phyloP scores from a whole-genome alignment of 1,284 basidiomycete species.

The Cystobasidium slooffiae region DNA sequence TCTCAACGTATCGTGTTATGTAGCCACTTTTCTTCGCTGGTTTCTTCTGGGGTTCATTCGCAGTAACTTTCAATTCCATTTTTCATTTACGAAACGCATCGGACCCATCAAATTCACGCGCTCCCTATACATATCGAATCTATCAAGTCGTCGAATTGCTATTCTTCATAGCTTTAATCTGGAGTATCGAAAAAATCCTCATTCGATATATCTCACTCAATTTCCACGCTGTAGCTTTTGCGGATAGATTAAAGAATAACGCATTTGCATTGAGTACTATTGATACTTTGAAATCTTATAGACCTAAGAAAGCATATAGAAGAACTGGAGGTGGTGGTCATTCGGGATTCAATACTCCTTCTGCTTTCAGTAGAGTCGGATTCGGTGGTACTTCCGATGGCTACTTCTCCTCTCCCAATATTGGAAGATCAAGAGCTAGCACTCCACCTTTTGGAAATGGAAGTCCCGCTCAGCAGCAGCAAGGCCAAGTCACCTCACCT shows the following conservation, averaged over 20 bases:
- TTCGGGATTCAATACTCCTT: conserved; percentile 27
- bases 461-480: background rate
- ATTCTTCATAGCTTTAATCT: conserved; percentile 40
- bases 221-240: conserved; percentile 57
- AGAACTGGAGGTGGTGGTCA: background rate
- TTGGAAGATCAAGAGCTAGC: conserved; percentile 19
- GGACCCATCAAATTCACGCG: conserved; percentile 23
- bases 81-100: conserved; percentile 41
- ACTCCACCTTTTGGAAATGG: conserved; percentile 28
- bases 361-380: conserved; percentile 12
- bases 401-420: conserved; percentile 13
- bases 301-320: conserved; percentile 50
- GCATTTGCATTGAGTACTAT: conserved; percentile 55
- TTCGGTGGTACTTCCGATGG: conserved; percentile 10
- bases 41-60: conserved; percentile 48
- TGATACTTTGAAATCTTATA: conserved; percentile 55
- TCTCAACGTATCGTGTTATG: background rate
- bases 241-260: conserved; percentile 55
- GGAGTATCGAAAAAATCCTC: conserved; percentile 38
- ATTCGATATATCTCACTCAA: conserved; percentile 44
- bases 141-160: conserved; percentile 41
- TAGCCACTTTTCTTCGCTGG: conserved; percentile 43
- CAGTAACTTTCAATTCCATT: conserved; percentile 52
- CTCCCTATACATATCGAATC: conserved; percentile 36
- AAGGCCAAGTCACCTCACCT: conserved; percentile 1